Evolutionary conservation across 192 early-diverging fungal genomes (phyloP), one percentile per base, ranked within the genome.

Genomic region (Rhizoclosmatium sp.): DNA sequence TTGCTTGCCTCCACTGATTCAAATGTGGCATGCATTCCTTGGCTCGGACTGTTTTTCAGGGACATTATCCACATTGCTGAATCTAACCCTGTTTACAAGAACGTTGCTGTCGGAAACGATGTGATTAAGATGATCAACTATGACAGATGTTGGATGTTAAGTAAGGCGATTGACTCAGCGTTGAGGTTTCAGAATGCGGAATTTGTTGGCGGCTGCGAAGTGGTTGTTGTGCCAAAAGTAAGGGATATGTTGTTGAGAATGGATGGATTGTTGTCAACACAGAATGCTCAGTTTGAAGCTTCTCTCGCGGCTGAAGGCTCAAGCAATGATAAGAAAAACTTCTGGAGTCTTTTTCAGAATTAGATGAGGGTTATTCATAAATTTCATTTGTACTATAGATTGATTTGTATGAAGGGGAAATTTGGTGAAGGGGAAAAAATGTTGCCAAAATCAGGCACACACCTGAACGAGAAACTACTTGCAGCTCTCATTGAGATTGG

Each of bases 11-110:
- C 49, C 2, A 23, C 45, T 71, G 59, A 58, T n/a, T 9, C 78
- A 49, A 16, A 2, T 5, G n/a, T 51, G 4, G 7, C 21, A 10
- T 64, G 78, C 45, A 46, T 72, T 3, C 78, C 78, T 0, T 71
- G 69, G 68, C 48, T 79, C 19, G 78, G 78, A 14, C 47, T 79
- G 14, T 79, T 59, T 54, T 21, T 44, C 54, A 42, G 59, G n/a
- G 78, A 79, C 59, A 39, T 79, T 54, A 54, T 54, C 51, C 51
- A 54, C 51, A 54, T 54, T 12, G 5, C 51, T 16, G 51, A 54
- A 54, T 54, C 51, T 54, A 12, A 54, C 16, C 51, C 51, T 12
- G 51, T 54, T 7, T 54, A 54, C 51, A 54, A 54, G 51, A 54
- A 54, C 16, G 51, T 54, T 54, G 51, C 16, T 7, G 51, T 7